These are phyloP conservation scores for Spongispora temasekensis DNA, from an alignment of 1,284 basidiomycete genomes.

Conservation along the genomic window DNA sequence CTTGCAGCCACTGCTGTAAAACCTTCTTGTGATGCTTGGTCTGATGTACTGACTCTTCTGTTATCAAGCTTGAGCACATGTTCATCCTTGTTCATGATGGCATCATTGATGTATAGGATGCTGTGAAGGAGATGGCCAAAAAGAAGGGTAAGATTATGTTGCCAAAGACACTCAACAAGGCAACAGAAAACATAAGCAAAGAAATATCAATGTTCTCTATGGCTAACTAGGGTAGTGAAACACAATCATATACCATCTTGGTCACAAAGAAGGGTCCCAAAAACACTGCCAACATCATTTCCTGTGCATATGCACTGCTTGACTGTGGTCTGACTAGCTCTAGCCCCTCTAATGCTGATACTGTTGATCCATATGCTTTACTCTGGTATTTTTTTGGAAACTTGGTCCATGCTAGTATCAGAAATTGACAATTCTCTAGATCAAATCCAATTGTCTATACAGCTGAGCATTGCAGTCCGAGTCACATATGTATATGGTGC, in stretches of 20 bases:
- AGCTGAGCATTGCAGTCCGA: background rate
- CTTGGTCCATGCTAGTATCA: background rate
- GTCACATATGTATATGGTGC: background rate
- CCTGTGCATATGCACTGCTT: background rate
- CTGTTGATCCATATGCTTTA: background rate
- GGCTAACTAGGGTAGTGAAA: constrained; percentile 8
- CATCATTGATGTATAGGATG: constrained; percentile 7
- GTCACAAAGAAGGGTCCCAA: background rate
- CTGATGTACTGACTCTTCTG: background rate
- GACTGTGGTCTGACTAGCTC: background rate
- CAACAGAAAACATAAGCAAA: constrained; percentile 12
- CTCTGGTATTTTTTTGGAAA: constrained; percentile 7
- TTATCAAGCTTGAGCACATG: constrained; percentile 9
- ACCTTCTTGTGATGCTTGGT: background rate
- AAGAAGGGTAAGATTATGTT: constrained; percentile 14
- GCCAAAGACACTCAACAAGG: constrained; percentile 15
- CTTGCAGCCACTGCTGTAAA: constrained; percentile 6
- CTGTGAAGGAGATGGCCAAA: constrained; percentile 11
- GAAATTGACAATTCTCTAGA: constrained; percentile 2
- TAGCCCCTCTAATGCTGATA: background rate
- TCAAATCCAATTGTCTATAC: background rate
- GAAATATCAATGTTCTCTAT: constrained; percentile 6
- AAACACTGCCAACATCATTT: constrained; percentile 7
- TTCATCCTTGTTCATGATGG: constrained; percentile 12
- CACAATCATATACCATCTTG: background rate